Base-by-base conservation (phyloP, 306 rosid genomes). In the Fagus crenata region DNA sequence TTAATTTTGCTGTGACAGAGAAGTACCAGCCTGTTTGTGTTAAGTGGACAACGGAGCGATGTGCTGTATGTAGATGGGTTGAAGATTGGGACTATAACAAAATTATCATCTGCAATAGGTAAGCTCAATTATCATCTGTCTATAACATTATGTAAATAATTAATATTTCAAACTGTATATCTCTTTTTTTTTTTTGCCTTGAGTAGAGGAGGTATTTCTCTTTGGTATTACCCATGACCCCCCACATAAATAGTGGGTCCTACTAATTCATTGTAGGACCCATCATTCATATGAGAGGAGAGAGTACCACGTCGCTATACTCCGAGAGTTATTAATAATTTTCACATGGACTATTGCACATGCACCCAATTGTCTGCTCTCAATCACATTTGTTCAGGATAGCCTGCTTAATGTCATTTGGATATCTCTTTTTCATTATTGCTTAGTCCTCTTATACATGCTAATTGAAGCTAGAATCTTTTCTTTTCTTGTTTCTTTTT, bases 21-120 rank as follows among this genome's bases (percentile, higher is more conserved):
- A 93, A 85, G 81, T 96, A 96, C 54, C 98, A 92, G 85, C 99
- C 99, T 59, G 97, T 96, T 77, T 61, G 83, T 83, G 93, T 93
- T 22, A 96, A 89, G 85, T 96, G 99, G 99, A 96, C 99, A 63
- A 96, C 99, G n/a, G 99, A 96, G 79, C 96, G 99, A 78, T 96
- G 99, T 81, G 99, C 99, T 69, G 97, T 96, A 46, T 96, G 99
- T 84, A 90, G 99, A 89, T 96, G 99, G 99, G 99, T 96, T 80
- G 99, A 96, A 86, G 99, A 96, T 83, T 96, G 98, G 98, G 99
- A 96, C 85, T 96, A 96, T 81, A 96, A 96, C 80, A 96, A 96
- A 80, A 96, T 96, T 83, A 96, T 96, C 79, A 96, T 96, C 77
- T 96, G 99, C 96, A 96, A 81, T 86, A 89, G 99, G 99, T 93